Percentiles rank a stretch among this genome's conserved stretches.
Conservation (phyloP, 768 basidiomycete species). For the Lactarius sp. region DNA sequence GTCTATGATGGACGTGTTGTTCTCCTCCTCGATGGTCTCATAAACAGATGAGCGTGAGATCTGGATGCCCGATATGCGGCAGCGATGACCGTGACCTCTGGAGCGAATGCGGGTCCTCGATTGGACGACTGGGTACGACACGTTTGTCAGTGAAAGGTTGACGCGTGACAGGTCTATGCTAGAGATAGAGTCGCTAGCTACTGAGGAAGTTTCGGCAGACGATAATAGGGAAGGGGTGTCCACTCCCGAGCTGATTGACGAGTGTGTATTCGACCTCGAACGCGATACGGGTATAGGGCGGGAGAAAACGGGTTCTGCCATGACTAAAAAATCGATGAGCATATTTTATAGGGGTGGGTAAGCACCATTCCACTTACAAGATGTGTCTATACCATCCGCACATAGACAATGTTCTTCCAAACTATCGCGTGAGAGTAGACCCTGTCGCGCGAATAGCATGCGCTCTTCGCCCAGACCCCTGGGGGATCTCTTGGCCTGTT, state of each 20-base stretch:
- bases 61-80: slow-evolving; percentile 60
- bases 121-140: slow-evolving; percentile 46
- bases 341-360: not conserved
- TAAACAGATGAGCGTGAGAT: slow-evolving; percentile 66
- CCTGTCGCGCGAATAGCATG: slow-evolving; percentile 61
- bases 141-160: slow-evolving; percentile 50
- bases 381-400: slow-evolving; percentile 62
- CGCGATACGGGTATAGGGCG: slow-evolving; percentile 47
- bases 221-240: slow-evolving; percentile 69
- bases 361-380: slow-evolving; percentile 41
- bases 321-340: slow-evolving; percentile 30
- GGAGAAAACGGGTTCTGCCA: slow-evolving; percentile 52
- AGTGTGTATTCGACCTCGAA: slow-evolving; percentile 67
- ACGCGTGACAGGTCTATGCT: slow-evolving; percentile 62
- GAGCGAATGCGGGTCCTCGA: slow-evolving; percentile 47
- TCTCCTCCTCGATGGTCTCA: slow-evolving; percentile 76
- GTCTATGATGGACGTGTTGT: slow-evolving; percentile 27
- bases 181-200: slow-evolving; percentile 69
- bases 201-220: slow-evolving; percentile 56
- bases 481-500: slow-evolving; percentile 55
- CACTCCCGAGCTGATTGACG: slow-evolving; percentile 53
- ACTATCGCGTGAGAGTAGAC: slow-evolving; percentile 59
- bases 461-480: slow-evolving; percentile 60
- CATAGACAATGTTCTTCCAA: slow-evolving; percentile 60
- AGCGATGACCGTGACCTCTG: slow-evolving; percentile 64